Conservation (phyloP, 768 basidiomycete genomes). For the Glaciozyma martinii region DNA sequence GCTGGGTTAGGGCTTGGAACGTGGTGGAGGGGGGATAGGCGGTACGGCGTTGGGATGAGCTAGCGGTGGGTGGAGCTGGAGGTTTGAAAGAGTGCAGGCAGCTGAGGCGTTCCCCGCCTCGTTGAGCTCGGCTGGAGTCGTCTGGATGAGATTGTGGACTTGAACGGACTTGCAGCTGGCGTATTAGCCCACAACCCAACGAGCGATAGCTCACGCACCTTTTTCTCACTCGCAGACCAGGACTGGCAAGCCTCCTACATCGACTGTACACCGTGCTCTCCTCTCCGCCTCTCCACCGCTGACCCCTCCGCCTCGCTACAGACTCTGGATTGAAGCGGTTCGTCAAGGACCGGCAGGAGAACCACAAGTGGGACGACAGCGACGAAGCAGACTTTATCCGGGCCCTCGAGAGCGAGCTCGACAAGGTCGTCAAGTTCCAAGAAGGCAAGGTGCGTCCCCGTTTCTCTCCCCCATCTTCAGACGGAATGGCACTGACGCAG, state of each 20-base stretch:
- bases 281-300: neutral
- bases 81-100: too few relatives aligned
- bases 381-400: conserved; percentile 74
- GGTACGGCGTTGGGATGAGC: too few relatives aligned
- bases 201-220: neutral
- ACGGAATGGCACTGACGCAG: too few relatives aligned
- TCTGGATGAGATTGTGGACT: too few relatives aligned
- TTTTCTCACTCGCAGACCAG: conserved; percentile 7
- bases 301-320: conserved; percentile 1
- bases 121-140: too few relatives aligned
- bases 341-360: conserved; percentile 55
- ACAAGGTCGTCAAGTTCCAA: conserved; percentile 92
- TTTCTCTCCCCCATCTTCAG: neutral
- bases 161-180: too few relatives aligned
- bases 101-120: too few relatives aligned
- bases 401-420: conserved; percentile 67
- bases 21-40: too few relatives aligned
- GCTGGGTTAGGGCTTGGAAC: too few relatives aligned
- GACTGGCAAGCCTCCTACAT: conserved; percentile 30
- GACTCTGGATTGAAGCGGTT: conserved; percentile 77
- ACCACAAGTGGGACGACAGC: conserved; percentile 54
- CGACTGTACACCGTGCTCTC: conserved; percentile 13
- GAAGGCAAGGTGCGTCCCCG: conserved; percentile 58
- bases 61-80: too few relatives aligned
- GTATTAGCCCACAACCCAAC: too few relatives aligned